Percentiles rank a stretch among this genome's conserved stretches.
These are phyloP conservation scores for Fusarium beomiforme DNA, from an alignment of 2,329 filamentous ascomycete species.

Conservation along the genomic window DNA sequence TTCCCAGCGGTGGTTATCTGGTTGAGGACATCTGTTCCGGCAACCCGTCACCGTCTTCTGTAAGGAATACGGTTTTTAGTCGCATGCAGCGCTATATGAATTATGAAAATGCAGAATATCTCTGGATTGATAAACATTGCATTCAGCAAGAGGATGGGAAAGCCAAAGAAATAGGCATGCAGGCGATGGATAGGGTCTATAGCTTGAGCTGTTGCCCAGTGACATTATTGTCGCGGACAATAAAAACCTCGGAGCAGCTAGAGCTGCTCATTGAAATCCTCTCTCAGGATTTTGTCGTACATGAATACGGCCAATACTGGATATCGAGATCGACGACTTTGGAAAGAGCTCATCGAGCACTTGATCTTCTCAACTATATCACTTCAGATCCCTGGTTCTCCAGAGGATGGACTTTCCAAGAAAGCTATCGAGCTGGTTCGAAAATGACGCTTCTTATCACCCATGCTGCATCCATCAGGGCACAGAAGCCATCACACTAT, in stretches of 20 bases:
- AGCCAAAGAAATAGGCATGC: neutral
- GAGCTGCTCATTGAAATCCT: rapidly evolving
- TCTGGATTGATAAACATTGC: neutral
- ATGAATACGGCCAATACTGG: neutral
- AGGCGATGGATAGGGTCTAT: neutral
- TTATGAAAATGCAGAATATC: neutral
- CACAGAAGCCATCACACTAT: neutral
- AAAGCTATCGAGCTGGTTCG: neutral
- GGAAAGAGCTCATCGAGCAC: neutral
- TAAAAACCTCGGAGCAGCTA: rapidly evolving
- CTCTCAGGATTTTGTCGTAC: rapidly evolving
- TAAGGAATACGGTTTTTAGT: neutral
- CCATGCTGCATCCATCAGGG: rapidly evolving
- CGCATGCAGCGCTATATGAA: neutral
- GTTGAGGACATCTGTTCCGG: neutral
- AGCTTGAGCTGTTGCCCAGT: neutral
- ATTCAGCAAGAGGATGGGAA: neutral
- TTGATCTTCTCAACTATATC: neutral
- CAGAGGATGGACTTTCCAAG: neutral
- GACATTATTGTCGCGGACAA: rapidly evolving
- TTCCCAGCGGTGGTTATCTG: neutral
- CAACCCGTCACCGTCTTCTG: neutral
- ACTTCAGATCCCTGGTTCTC: neutral
- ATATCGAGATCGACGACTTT: rapidly evolving
- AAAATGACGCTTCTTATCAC: neutral